Conservation (phyloP, 2,329 filamentous ascomycete genomes). For the Aspergillus bombycis region DNA sequence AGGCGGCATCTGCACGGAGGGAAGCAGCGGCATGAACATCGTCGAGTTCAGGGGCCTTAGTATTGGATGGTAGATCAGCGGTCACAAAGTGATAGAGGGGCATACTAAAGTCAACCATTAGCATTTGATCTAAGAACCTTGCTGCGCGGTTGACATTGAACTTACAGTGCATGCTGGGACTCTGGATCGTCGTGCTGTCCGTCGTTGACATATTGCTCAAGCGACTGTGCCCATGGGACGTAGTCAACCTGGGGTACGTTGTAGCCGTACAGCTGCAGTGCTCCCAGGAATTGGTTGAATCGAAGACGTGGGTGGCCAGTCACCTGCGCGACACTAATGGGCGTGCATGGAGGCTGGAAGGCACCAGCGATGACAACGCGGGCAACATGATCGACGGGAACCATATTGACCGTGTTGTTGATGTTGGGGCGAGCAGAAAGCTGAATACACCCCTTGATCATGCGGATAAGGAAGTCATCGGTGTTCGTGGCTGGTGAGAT, state of each 20-base stretch:
- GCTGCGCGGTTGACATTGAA: slow-evolving; percentile 10
- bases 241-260: slow-evolving; percentile 68
- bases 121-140: not conserved
- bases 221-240: slow-evolving; percentile 66
- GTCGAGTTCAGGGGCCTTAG: slow-evolving; percentile 73
- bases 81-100: slow-evolving; percentile 76
- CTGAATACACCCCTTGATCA: slow-evolving; percentile 87
- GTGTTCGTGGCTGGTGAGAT: slow-evolving; percentile 63
- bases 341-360: slow-evolving; percentile 62
- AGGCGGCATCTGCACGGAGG: slow-evolving; percentile 64
- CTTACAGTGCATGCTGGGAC: slow-evolving; percentile 66
- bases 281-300: slow-evolving; percentile 75
- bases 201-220: slow-evolving; percentile 69
- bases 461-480: slow-evolving; percentile 87
- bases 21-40: slow-evolving; percentile 69
- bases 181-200: slow-evolving; percentile 61
- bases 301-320: slow-evolving; percentile 77
- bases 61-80: slow-evolving; percentile 69
- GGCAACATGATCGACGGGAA: slow-evolving; percentile 83
- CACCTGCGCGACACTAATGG: slow-evolving; percentile 71
- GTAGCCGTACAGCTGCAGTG: slow-evolving; percentile 74
- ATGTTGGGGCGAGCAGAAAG: slow-evolving; percentile 74
- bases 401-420: slow-evolving; percentile 83
- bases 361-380: slow-evolving; percentile 76
- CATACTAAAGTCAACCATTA: slow-evolving; percentile 46